Percentiles rank a stretch among this genome's conserved stretches.
These are phyloP conservation scores for Grifola frondosa DNA, from an alignment of 1,284 basidiomycete species.

Conservation along the genomic window DNA sequence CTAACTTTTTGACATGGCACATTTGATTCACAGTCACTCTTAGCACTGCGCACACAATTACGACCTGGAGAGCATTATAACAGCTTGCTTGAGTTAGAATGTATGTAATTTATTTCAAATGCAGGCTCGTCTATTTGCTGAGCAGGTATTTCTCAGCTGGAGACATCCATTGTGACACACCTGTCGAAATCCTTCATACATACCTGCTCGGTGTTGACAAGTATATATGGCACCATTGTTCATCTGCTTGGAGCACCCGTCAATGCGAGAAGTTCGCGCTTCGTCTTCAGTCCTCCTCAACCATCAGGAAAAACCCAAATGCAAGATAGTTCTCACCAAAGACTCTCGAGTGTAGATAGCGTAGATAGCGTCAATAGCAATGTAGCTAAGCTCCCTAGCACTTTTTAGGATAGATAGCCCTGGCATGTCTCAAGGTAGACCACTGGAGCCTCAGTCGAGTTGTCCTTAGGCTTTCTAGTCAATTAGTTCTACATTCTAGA, in stretches of 20 bases:
- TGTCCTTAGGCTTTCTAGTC: too few species aligned
- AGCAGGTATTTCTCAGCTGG: constrained; percentile 6
- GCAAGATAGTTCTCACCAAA: too few species aligned
- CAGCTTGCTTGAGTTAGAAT: too few species aligned
- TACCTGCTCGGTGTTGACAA: constrained; percentile 38
- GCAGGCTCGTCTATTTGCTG: background rate
- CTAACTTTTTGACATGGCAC: background rate
- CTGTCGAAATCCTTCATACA: constrained; percentile 38
- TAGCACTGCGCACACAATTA: background rate
- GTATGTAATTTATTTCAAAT: too few species aligned
- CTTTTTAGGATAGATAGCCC: too few species aligned
- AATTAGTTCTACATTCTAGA: too few species aligned
- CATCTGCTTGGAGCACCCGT: constrained; percentile 22
- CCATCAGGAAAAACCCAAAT: too few species aligned
- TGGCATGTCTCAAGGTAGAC: too few species aligned
- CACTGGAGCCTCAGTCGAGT: too few species aligned
- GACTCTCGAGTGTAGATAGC: too few species aligned
- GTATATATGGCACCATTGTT: constrained; percentile 36
- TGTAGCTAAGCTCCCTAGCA: too few species aligned
- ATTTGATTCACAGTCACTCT: background rate
- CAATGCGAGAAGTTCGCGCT: constrained; percentile 26
- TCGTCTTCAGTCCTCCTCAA: constrained; percentile 28
- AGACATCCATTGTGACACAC: constrained; percentile 37
- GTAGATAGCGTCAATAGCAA: too few species aligned
- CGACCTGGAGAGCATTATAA: constrained; percentile 28